Base-by-base conservation (phyloP, 305 asterid species). In the Fraxinus platypoda region DNA sequence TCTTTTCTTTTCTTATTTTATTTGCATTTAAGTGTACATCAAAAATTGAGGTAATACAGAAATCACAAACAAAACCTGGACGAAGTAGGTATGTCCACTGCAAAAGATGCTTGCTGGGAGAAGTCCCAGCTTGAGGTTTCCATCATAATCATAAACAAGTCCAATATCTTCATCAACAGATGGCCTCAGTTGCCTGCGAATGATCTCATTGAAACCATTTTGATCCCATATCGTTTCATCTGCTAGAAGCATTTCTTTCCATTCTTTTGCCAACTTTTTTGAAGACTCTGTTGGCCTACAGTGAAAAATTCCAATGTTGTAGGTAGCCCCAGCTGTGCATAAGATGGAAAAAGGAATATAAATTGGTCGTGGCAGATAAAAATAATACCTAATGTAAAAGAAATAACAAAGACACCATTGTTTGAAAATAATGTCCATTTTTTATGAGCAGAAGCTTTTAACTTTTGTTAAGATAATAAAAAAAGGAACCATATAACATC, bases 11-110 rank as follows among this genome's bases (percentile, higher is more conserved):
- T 80, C 15, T 41, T 38, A 31, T 86, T 33, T 78, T 34, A 43
- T 12, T 33, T 34, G 73, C 75, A 68, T 0, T 75, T 34, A 78
- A 46, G 78, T 64, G 66, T 62, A 19, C 52, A 12, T 52, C 62
- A 52, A 23, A 52, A 52, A 52, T 52, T 75, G 35, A 23, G 74
- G 49, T 64, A 30, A 7, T 57, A 49, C 59, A 62, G 77, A 81
- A 84, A 81, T 66, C 59, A 41, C 80, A 11, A 84, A 70, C 26
- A 38, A 80, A 79, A 97, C 99, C 98, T 97, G 99, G 84, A 97
- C 95, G 78, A 94, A 97, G 91, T 89, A 97, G 80, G 99, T 94
- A 81, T 97, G 99, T n/a, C 99, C 99, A 78, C 98, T 97, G 87
- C 99, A 97, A 90, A 97, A 97, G 73, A 97, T 90, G 90, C 98